Percentiles rank a stretch among this genome's conserved stretches.
These are phyloP conservation scores for Coemansia sp. DNA, from an alignment of 192 early-diverging fungal genomes.

Conservation along the genomic window DNA sequence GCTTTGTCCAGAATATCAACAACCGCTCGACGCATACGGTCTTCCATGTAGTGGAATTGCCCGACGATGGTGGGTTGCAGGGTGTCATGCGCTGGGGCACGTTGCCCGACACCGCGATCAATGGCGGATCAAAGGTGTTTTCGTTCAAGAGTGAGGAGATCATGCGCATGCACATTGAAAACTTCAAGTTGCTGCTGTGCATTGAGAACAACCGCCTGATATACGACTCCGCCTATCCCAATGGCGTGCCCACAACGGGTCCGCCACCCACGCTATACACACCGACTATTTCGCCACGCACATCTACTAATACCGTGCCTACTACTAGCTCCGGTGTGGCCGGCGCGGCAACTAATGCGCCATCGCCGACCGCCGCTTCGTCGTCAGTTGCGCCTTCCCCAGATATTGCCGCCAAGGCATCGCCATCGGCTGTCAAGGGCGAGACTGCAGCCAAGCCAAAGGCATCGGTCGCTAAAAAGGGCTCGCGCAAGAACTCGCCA, in stretches of 20 bases:
- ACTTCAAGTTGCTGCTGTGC: constrained; percentile 47
- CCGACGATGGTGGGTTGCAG: constrained; percentile 54
- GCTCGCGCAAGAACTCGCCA: constrained; percentile 51
- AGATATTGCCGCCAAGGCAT: background rate
- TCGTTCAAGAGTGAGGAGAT: constrained; percentile 43
- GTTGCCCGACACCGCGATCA: constrained; percentile 61
- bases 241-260: constrained; percentile 41
- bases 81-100: constrained; percentile 71
- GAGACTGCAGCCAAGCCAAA: constrained; percentile 12
- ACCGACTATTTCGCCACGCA: constrained; percentile 10
- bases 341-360: background rate
- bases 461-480: constrained; percentile 34
- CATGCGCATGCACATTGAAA: constrained; percentile 54
- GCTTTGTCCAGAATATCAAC: constrained; percentile 58
- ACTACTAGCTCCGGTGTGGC: background rate
- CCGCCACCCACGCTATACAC: constrained; percentile 12
- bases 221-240: constrained; percentile 44
- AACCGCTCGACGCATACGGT: constrained; percentile 61
- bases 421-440: constrained; percentile 5
- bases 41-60: constrained; percentile 61
- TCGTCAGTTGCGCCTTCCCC: background rate
- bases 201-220: constrained; percentile 54
- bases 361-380: background rate
- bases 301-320: background rate
- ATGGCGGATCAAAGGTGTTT: constrained; percentile 66